Percentiles rank a stretch among this genome's conserved stretches.
phyloP scores from a whole-genome alignment of 2,329 filamentous ascomycete species.

The Claviceps arundinis region DNA sequence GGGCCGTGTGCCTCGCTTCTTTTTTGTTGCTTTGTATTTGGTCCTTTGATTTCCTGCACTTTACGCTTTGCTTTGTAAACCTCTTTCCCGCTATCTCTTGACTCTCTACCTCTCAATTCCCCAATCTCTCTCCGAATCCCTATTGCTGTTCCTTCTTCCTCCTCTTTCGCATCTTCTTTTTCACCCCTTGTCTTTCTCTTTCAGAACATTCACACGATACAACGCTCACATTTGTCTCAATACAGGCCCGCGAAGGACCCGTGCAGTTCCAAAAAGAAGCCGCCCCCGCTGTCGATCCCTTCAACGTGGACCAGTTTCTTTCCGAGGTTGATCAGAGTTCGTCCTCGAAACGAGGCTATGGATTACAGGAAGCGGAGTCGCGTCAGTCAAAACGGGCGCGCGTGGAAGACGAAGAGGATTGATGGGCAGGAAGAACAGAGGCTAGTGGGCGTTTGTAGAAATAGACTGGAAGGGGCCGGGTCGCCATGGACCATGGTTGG shows the following conservation, averaged over 20 bases:
- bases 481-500: too few relatives aligned
- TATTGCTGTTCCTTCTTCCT: neutral
- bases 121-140: neutral
- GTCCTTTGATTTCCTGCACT: too few relatives aligned
- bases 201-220: neutral
- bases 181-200: neutral
- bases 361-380: constrained; percentile 53
- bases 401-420: constrained; percentile 57
- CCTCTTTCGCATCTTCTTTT: neutral
- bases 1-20: too few relatives aligned
- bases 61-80: too few relatives aligned
- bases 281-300: constrained; percentile 56
- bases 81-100: too few relatives aligned
- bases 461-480: neutral
- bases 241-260: constrained; percentile 66
- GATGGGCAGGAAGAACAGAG: constrained; percentile 7
- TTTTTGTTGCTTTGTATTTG: too few relatives aligned
- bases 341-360: constrained; percentile 62
- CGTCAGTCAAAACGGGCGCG: constrained; percentile 58
- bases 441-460: neutral
- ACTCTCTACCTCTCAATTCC: neutral
- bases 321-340: constrained; percentile 56
- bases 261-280: constrained; percentile 90
- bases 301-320: constrained; percentile 90
- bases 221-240: constrained; percentile 17